These are phyloP conservation scores for Agrostemma githago DNA, from an alignment of 148 eudicot genomes.

Conservation along the genomic window DNA sequence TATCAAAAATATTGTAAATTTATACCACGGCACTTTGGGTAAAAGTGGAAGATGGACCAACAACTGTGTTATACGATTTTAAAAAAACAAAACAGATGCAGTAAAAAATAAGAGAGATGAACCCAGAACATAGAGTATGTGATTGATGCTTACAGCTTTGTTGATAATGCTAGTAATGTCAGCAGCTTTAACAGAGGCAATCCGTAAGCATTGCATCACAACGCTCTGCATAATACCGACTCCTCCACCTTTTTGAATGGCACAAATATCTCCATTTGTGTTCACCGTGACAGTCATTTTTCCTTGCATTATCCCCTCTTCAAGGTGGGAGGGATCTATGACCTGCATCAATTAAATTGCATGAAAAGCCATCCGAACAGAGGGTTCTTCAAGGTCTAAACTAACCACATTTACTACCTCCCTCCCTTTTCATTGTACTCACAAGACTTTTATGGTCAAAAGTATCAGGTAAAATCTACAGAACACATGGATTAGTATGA, in stretches of 20 bases:
- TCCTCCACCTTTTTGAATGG: conserved; percentile 94
- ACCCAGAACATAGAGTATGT: neutral
- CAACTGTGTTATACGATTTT: neutral
- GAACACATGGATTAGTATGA: neutral
- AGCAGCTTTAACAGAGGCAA: conserved; percentile 78
- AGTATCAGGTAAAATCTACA: neutral
- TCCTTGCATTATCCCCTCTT: conserved; percentile 87
- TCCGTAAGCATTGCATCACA: conserved; percentile 77
- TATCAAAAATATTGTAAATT: neutral
- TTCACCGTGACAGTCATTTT: conserved; percentile 77
- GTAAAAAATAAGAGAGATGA: neutral
- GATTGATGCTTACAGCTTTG: conserved; percentile 55
- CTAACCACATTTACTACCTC: neutral
- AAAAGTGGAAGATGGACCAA: neutral
- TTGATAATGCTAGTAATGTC: conserved; percentile 77
- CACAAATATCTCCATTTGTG: conserved; percentile 83
- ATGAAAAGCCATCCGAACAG: conserved; percentile 11
- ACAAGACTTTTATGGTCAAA: neutral
- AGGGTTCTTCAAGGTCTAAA: neutral
- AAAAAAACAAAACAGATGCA: too few species aligned
- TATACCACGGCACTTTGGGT: neutral
- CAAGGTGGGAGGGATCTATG: conserved; percentile 73
- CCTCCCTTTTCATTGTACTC: neutral
- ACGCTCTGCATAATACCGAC: conserved; percentile 67
- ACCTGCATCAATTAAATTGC: conserved; percentile 39